Evolutionary conservation across 1,284 basidiomycete species (phyloP).

Genomic region (Trichosporon ovoides): DNA sequence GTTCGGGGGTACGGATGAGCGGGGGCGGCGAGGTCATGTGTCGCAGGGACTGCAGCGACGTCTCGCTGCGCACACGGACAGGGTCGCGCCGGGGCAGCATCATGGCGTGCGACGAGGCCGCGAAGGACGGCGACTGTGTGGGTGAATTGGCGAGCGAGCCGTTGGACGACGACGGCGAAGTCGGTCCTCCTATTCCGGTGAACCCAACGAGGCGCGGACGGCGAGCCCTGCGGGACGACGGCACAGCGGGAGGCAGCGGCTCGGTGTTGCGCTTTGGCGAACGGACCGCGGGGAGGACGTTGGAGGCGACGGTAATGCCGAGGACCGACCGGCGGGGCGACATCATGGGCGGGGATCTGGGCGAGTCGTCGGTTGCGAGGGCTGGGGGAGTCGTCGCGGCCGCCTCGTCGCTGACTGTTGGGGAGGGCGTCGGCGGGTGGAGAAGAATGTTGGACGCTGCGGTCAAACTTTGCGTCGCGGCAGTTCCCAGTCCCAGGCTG

Average conservation of each 20-base stretch:
- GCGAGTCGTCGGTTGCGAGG: conserved; percentile 3
- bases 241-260: conserved; percentile 32
- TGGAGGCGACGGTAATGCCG: conserved; percentile 13
- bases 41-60: conserved; percentile 25
- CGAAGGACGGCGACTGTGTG: background rate
- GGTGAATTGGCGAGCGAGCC: conserved; percentile 24
- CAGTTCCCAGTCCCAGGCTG: background rate
- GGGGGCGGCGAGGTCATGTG: conserved; percentile 15
- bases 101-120: conserved; percentile 8
- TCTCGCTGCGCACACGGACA: conserved; percentile 31
- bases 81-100: conserved; percentile 28
- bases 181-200: conserved; percentile 37
- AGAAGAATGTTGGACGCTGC: background rate
- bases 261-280: conserved; percentile 33
- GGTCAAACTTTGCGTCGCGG: background rate
- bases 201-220: conserved; percentile 47
- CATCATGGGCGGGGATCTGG: background rate
- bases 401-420: background rate
- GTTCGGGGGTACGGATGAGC: background rate
- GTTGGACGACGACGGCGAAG: conserved; percentile 21
- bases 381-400: background rate
- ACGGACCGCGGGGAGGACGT: conserved; percentile 43
- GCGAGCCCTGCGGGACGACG: conserved; percentile 29
- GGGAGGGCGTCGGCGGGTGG: conserved; percentile 2
- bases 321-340: background rate